phyloP scores from a whole-genome alignment of 768 basidiomycete genomes.

The Galerina sulciceps region DNA sequence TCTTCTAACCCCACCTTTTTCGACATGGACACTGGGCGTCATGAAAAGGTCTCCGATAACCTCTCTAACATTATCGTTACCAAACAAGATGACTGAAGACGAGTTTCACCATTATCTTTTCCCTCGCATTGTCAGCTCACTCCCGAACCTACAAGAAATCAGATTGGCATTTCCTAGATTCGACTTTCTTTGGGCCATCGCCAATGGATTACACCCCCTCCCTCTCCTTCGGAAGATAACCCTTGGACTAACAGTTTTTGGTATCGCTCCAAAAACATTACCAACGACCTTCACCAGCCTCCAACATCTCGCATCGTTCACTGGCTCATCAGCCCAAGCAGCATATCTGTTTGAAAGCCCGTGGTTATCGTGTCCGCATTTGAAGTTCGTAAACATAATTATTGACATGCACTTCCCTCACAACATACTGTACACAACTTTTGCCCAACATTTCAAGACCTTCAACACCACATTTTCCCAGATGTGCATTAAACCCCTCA shows the following conservation, averaged over 20 bases:
- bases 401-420: conserved; percentile 4
- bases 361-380: not conserved
- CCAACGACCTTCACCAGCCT: not conserved
- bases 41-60: conserved; percentile 10
- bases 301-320: conserved; percentile 7
- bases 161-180: not conserved
- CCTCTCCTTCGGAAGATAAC: conserved; percentile 4
- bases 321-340: conserved; percentile 14
- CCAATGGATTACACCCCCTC: conserved; percentile 4
- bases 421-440: not conserved
- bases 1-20: conserved; percentile 14
- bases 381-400: conserved; percentile 10
- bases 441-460: not conserved
- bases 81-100: conserved; percentile 1
- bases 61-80: conserved; percentile 7
- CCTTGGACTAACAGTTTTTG: not conserved
- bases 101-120: conserved; percentile 13
- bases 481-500: not conserved
- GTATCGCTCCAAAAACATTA: not conserved
- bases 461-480: conserved; percentile 2
- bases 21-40: conserved; percentile 15
- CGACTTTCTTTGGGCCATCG: not conserved
- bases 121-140: conserved; percentile 10
- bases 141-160: conserved; percentile 9
- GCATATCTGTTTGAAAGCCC: conserved; percentile 6